Evolutionary conservation across 129 eudicot species (phyloP).

Genomic region (Artemisia tridentata): DNA sequence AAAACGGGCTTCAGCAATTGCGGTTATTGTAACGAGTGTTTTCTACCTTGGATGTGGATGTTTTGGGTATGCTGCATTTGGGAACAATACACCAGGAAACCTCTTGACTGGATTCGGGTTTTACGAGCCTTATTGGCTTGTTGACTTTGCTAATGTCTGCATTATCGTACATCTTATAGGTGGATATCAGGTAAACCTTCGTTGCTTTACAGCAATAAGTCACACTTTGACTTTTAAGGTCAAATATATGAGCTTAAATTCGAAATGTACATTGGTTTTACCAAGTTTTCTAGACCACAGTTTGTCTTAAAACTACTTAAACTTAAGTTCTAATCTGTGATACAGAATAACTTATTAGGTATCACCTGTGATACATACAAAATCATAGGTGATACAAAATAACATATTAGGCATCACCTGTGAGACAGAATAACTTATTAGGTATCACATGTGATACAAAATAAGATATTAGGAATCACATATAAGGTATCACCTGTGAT

Average conservation of each 20-base stretch:
- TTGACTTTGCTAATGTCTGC: conserved; percentile 62
- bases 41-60: conserved; percentile 87
- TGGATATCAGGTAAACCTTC: conserved; percentile 65
- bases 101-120: conserved; percentile 82
- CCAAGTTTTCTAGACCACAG: background rate
- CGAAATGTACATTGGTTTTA: background rate
- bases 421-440: too few relatives aligned
- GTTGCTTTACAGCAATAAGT: conserved; percentile 15
- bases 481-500: too few relatives aligned
- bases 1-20: conserved; percentile 61
- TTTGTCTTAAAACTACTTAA: background rate
- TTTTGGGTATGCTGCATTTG: conserved; percentile 87
- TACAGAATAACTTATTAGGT: too few relatives aligned
- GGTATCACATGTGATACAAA: too few relatives aligned
- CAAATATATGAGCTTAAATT: conserved; percentile 1
- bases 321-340: background rate
- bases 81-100: conserved; percentile 72
- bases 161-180: conserved; percentile 75
- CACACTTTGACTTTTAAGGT: conserved; percentile 8
- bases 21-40: conserved; percentile 44
- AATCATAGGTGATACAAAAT: too few relatives aligned
- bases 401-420: too few relatives aligned
- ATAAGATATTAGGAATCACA: too few relatives aligned
- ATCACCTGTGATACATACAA: too few relatives aligned
- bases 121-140: conserved; percentile 78